Percentiles rank a stretch among this genome's conserved stretches.
phyloP scores from a whole-genome alignment of 2,329 filamentous ascomycete genomes.

The Penicillium sp. region DNA sequence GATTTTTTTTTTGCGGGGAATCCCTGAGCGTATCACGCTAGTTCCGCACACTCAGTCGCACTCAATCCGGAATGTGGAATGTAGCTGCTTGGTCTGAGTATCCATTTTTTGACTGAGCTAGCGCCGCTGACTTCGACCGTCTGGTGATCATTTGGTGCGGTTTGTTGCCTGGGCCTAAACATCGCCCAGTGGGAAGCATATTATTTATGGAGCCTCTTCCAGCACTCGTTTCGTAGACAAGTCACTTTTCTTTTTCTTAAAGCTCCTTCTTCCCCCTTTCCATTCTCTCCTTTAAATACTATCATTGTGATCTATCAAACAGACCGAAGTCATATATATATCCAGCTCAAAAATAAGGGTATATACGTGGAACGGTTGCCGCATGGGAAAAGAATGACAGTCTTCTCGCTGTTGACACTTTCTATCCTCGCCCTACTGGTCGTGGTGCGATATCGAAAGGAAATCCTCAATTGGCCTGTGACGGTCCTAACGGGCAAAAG shows the following conservation, averaged over 20 bases:
- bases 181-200: constrained; percentile 9
- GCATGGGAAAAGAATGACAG: constrained; percentile 37
- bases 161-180: constrained; percentile 18
- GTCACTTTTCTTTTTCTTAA: constrained; percentile 1
- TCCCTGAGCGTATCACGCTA: constrained; percentile 31
- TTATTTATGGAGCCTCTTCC: constrained; percentile 23
- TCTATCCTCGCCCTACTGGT: constrained; percentile 35
- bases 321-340: neutral
- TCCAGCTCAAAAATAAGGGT: neutral
- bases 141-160: constrained; percentile 23
- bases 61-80: constrained; percentile 28
- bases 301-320: neutral
- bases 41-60: constrained; percentile 16
- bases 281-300: constrained; percentile 1
- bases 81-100: constrained; percentile 17
- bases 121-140: constrained; percentile 15
- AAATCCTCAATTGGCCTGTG: constrained; percentile 16
- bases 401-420: constrained; percentile 34
- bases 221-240: neutral
- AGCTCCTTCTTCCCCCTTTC: constrained; percentile 8
- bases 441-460: constrained; percentile 31
- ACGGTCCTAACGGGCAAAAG: neutral
- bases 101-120: constrained; percentile 18
- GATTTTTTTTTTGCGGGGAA: constrained; percentile 29
- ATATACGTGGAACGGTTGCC: constrained; percentile 6